Conservation (phyloP, 2,329 filamentous ascomycete genomes). For the Rutstroemia sp. region DNA sequence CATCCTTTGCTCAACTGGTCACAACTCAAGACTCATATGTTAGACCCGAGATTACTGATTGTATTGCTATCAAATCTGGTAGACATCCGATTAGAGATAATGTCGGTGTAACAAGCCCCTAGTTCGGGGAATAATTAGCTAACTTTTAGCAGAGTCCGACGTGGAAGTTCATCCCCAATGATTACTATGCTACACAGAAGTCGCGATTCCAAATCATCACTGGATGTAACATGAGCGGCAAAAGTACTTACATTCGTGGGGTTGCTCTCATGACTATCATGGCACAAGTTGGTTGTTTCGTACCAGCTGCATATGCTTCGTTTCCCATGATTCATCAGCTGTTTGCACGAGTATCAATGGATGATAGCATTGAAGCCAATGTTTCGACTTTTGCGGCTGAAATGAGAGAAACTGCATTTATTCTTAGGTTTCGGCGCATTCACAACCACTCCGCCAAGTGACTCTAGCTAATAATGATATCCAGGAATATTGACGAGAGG, state of each 20-base stretch:
- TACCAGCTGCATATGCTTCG: conserved; percentile 76
- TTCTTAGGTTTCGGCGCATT: conserved; percentile 48
- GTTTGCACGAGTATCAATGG: conserved; percentile 79
- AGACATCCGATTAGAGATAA: conserved; percentile 65
- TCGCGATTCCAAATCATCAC: conserved; percentile 88
- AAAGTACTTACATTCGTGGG: conserved; percentile 88
- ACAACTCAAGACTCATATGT: conserved; percentile 55
- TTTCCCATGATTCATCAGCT: conserved; percentile 76
- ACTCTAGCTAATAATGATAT: neutral
- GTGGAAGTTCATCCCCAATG: conserved; percentile 74
- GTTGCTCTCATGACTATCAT: conserved; percentile 82
- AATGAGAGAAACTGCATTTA: conserved; percentile 94
- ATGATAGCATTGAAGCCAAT: conserved; percentile 84
- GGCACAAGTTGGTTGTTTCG: conserved; percentile 87
- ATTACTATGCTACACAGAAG: conserved; percentile 76
- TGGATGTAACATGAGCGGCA: conserved; percentile 97
- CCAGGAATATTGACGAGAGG: conserved; percentile 63
- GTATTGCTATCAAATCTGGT: conserved; percentile 57
- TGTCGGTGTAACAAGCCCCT: conserved; percentile 21
- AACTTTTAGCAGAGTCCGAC: conserved; percentile 43
- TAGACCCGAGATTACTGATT: conserved; percentile 54
- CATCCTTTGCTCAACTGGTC: conserved; percentile 67
- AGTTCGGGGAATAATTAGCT: neutral
- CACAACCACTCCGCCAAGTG: neutral
- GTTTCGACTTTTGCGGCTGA: conserved; percentile 90